These are phyloP conservation scores for sunflower (Helianthus annuus) DNA, from an alignment of 129 eudicot genomes.

Conservation along the genomic window DNA sequence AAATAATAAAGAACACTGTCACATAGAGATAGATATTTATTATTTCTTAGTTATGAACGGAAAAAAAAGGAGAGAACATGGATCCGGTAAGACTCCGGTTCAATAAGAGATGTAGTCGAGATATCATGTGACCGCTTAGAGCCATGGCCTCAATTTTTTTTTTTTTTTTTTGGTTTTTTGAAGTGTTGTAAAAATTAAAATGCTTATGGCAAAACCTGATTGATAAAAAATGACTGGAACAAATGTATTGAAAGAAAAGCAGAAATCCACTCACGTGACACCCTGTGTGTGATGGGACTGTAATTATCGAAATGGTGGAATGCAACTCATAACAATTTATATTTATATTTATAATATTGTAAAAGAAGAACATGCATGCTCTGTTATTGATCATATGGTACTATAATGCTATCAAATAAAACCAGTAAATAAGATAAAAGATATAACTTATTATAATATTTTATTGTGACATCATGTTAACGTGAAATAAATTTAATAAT, in stretches of 20 bases:
- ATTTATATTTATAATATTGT: neutral
- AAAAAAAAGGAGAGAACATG: too few species aligned
- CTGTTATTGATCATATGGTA: neutral
- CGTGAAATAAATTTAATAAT: neutral
- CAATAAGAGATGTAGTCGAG: too few species aligned
- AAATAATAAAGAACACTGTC: too few species aligned
- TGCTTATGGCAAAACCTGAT: neutral
- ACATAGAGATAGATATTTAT: too few species aligned
- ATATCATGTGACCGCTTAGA: too few species aligned
- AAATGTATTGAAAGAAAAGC: neutral
- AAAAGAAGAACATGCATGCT: constrained; percentile 13
- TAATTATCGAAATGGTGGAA: constrained; percentile 24
- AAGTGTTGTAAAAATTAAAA: neutral
- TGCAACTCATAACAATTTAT: constrained; percentile 12
- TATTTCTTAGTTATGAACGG: too few species aligned
- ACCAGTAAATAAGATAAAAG: neutral
- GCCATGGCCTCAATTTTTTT: too few species aligned
- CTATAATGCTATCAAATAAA: neutral
- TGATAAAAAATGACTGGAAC: neutral
- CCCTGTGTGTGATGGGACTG: constrained; percentile 15
- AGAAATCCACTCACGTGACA: constrained; percentile 9
- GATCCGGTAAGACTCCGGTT: too few species aligned
- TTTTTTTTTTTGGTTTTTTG: neutral
- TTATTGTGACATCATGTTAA: neutral
- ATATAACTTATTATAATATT: neutral